Evolutionary conservation across 176 grass and related monocot species (phyloP), one percentile per base, ranked within the genome.

Genomic region (Chrysopogon serrulatus): DNA sequence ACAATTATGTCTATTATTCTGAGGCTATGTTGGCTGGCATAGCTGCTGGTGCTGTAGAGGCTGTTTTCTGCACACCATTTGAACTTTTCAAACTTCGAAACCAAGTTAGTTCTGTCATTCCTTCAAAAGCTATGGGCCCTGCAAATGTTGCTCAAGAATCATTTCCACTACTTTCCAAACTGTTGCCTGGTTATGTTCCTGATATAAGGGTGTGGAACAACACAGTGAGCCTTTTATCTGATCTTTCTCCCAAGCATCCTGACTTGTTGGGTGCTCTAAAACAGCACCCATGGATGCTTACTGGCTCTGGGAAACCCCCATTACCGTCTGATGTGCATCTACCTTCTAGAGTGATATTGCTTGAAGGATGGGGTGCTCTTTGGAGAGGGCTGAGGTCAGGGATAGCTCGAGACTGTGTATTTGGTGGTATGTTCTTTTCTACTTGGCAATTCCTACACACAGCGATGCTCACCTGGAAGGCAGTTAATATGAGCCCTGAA

Each of bases 381-480:
- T 99, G 96, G 93, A 91, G 74, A 84, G 96, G 93, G 54, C 89
- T 99, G 88, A 85, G 91, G 60, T 89, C 96, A 82, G 93, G 79
- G 72, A 78, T 96, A 61, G 84, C 88, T 82, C 82, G 93, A 79
- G 93, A 99, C 73, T 94, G 82, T 88, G 85, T 96, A 86, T 94
- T 90, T 79, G 86, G 96, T 87, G 96, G 91, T 69, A 80, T 92
- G 66, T 99, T 99, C 83, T 99, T 99, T 83, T 95, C 83, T 31
- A 94, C 83, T 77, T 99, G 93, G 93, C 96, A 99, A 78, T 94
- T 99, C 64, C 76, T 99, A 36, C 87, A 98, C 64, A 86, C 89
- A 35, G 87, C 23, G 14, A 86, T 99, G 87, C 96, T 99, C 76
- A 93, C 91, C 39, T 96, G 96, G 93, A 90, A 65, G 12, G 88